These are phyloP conservation scores for Epichloe gansuensis DNA, from an alignment of 2,329 filamentous ascomycete genomes.

Conservation along the genomic window DNA sequence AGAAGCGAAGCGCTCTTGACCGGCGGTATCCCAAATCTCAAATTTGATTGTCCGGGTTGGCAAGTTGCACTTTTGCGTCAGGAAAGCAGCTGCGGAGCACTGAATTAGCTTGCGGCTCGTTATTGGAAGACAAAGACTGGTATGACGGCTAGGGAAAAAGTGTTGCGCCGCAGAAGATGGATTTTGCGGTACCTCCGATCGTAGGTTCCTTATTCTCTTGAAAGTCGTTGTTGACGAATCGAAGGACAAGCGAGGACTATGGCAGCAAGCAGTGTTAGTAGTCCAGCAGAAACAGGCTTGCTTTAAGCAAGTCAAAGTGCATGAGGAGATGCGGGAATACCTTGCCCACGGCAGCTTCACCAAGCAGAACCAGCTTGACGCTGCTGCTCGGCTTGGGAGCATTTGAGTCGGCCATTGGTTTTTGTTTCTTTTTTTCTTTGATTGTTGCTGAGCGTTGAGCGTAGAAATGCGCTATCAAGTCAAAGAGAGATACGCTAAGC, in stretches of 20 bases:
- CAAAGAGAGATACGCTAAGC: background rate
- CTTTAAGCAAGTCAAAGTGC: background rate
- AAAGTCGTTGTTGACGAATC: slow-evolving; percentile 99
- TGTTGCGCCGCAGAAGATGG: slow-evolving; percentile 1
- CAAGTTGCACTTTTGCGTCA: slow-evolving; percentile 97
- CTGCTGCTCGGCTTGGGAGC: slow-evolving; percentile 95
- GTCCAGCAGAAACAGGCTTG: background rate
- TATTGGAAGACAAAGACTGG: background rate
- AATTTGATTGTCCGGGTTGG: slow-evolving; percentile 87
- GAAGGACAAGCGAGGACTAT: slow-evolving; percentile 89
- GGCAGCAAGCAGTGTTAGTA: slow-evolving; percentile 17
- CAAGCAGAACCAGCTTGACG: slow-evolving; percentile 96
- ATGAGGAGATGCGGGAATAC: slow-evolving; percentile 34
- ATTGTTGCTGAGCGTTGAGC: background rate
- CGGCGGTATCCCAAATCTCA: slow-evolving; percentile 97
- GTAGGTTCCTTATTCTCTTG: slow-evolving; percentile 99
- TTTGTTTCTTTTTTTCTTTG: slow-evolving; percentile 7
- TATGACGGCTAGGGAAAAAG: background rate
- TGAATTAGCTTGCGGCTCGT: background rate
- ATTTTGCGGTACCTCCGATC: slow-evolving; percentile 65
- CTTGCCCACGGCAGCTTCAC: slow-evolving; percentile 97
- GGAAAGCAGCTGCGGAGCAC: slow-evolving; percentile 63
- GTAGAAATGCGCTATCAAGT: background rate
- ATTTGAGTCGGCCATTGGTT: slow-evolving; percentile 36
- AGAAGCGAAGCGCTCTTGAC: slow-evolving; percentile 93